A percentile compares a stretch with the other conserved stretches of the same genome.
These are phyloP conservation scores for Cladorrhinum sp. DNA, from an alignment of 2,329 filamentous ascomycete species.

Conservation along the genomic window DNA sequence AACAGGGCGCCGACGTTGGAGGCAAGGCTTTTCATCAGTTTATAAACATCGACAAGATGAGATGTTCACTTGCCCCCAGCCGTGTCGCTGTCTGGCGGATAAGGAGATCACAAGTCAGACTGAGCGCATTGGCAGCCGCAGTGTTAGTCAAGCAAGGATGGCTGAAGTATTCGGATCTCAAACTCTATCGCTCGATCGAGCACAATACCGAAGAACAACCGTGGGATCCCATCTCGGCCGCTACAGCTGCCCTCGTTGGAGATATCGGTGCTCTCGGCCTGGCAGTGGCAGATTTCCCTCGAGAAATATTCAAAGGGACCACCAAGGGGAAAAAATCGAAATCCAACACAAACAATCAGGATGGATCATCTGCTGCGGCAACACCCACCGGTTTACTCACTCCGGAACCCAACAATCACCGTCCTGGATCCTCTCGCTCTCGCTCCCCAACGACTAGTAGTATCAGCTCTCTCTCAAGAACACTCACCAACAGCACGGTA, in stretches of 20 bases:
- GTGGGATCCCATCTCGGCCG: constrained; percentile 74
- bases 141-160: constrained; percentile 63
- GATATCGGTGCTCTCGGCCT: constrained; percentile 79
- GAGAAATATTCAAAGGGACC: constrained; percentile 49
- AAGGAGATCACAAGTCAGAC: constrained; percentile 60
- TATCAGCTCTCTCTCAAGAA: background rate
- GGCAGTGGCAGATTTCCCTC: constrained; percentile 72
- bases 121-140: constrained; percentile 72
- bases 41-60: constrained; percentile 61
- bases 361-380: background rate
- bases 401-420: background rate
- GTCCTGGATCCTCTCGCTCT: background rate
- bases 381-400: background rate
- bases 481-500: background rate
- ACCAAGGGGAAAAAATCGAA: constrained; percentile 21
- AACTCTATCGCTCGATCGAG: constrained; percentile 61
- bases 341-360: constrained; percentile 7
- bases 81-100: constrained; percentile 73
- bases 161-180: constrained; percentile 67
- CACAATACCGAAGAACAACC: constrained; percentile 78
- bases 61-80: constrained; percentile 67
- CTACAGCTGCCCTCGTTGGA: constrained; percentile 72
- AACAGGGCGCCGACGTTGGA: constrained; percentile 56
- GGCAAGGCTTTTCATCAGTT: constrained; percentile 69
- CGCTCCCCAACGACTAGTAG: too few relatives aligned